Conservation (phyloP, 139 green algal species). For the Chlorella sp. region DNA sequence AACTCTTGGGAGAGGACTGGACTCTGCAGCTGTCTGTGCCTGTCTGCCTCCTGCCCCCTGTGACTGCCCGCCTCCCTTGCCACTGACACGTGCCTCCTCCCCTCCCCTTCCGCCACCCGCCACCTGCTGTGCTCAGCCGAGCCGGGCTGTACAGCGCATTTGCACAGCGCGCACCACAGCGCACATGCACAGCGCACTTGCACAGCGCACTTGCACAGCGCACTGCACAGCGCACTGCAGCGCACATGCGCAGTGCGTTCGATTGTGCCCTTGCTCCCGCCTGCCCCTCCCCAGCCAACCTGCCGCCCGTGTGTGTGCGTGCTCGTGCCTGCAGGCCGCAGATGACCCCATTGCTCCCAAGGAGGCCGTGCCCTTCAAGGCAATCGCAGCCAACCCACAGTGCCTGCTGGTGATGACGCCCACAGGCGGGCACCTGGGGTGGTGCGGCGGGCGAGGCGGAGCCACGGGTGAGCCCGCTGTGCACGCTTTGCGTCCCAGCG, state of each 20-base stretch:
- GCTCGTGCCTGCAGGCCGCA: conserved; percentile 53
- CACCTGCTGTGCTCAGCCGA: too few relatives aligned
- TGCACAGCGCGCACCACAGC: not conserved
- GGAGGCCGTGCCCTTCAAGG: conserved; percentile 78
- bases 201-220: too few relatives aligned
- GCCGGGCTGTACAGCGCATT: too few relatives aligned
- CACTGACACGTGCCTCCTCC: too few relatives aligned
- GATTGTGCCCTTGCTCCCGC: too few relatives aligned
- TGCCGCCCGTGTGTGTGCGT: not conserved
- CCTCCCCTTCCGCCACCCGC: too few relatives aligned
- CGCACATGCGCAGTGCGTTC: not conserved
- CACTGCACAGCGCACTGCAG: not conserved
- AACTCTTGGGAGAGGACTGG: too few relatives aligned
- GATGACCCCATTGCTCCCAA: conserved; percentile 91
- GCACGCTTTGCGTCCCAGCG: too few relatives aligned
- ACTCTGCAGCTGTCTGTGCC: too few relatives aligned
- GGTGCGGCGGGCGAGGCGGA: conserved; percentile 65
- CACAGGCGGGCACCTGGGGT: conserved; percentile 85
- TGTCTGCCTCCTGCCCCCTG: too few relatives aligned
- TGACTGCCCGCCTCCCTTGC: not conserved
- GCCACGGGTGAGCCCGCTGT: conserved; percentile 27
- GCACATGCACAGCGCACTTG: not conserved
- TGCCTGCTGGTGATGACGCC: conserved; percentile 75
- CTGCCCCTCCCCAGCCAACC: not conserved
- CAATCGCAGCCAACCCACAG: conserved; percentile 67